phyloP scores from a whole-genome alignment of 1,284 basidiomycete species.

The Ustilago cynodontis region DNA sequence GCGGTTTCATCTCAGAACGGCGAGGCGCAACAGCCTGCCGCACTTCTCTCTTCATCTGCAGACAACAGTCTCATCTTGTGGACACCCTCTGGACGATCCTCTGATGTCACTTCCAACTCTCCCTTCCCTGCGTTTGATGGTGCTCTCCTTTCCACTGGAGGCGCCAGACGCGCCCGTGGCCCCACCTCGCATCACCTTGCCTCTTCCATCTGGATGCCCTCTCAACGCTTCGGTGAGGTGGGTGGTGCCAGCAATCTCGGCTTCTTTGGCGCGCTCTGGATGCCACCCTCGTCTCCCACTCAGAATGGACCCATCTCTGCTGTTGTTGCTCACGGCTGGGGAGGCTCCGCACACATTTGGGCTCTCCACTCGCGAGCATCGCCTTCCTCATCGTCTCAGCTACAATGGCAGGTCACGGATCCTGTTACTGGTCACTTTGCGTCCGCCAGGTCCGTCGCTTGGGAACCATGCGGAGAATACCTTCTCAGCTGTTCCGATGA shows the following conservation, averaged over 20 bases:
- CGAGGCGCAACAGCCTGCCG: constrained; percentile 50
- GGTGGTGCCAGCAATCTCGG: constrained; percentile 64
- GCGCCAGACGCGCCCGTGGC: constrained; percentile 57
- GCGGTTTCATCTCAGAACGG: background rate
- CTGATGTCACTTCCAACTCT: background rate
- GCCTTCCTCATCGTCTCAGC: constrained; percentile 1
- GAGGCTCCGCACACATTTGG: constrained; percentile 66
- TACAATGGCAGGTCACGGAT: constrained; percentile 33
- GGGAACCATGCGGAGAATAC: constrained; percentile 65
- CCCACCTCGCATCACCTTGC: constrained; percentile 43
- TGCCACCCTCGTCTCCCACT: constrained; percentile 22
- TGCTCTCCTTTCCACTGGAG: constrained; percentile 71
- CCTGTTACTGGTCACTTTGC: constrained; percentile 62
- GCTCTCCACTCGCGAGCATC: constrained; percentile 3
- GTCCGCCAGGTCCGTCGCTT: constrained; percentile 52
- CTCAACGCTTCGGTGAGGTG: constrained; percentile 66
- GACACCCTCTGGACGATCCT: constrained; percentile 50
- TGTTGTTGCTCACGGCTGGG: constrained; percentile 64
- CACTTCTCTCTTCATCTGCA: constrained; percentile 64
- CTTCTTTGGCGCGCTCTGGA: constrained; percentile 66
- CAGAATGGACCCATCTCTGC: constrained; percentile 19
- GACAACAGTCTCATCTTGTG: constrained; percentile 68
- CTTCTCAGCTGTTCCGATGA: constrained; percentile 61
- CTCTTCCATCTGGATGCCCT: constrained; percentile 64
- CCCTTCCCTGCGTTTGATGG: constrained; percentile 70